Conservation (phyloP, 1,139 yeast genomes). For the Debaryomycetaceae sp. region DNA sequence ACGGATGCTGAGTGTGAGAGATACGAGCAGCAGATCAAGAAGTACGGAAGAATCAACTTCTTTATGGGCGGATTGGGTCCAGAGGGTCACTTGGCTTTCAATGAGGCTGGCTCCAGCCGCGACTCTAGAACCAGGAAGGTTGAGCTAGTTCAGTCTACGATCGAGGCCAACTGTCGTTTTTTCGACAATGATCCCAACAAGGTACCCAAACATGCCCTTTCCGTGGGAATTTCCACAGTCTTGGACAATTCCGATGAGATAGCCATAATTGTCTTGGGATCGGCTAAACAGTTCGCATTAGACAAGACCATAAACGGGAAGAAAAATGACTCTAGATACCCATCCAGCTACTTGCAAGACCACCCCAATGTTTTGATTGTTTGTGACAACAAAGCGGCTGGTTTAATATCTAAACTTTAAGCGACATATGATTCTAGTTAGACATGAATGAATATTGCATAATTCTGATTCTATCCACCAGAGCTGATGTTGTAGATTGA, state of each 20-base stretch:
- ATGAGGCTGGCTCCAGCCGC: conserved; percentile 55
- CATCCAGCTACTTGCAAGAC: conserved; percentile 46
- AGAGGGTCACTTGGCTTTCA: conserved; percentile 64
- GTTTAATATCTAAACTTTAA: conserved; percentile 30
- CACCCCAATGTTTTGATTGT: conserved; percentile 44
- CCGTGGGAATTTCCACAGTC: conserved; percentile 63
- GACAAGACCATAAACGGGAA: conserved; percentile 39
- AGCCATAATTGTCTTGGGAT: conserved; percentile 48
- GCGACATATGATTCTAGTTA: not conserved
- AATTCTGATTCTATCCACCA: too few species aligned
- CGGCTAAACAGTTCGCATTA: conserved; percentile 39
- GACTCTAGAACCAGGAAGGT: conserved; percentile 49
- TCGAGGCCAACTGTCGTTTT: conserved; percentile 56
- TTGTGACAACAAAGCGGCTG: conserved; percentile 46
- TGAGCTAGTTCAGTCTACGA: conserved; percentile 48
- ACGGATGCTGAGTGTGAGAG: conserved; percentile 44
- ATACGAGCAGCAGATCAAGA: conserved; percentile 50
- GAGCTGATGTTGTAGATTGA: too few species aligned
- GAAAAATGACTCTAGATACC: conserved; percentile 34
- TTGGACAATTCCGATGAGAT: conserved; percentile 59
- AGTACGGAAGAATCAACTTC: conserved; percentile 51
- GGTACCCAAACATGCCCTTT: conserved; percentile 54
- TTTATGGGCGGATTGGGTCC: conserved; percentile 65
- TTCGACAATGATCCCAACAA: conserved; percentile 44
- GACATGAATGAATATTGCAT: too few species aligned